phyloP scores from a whole-genome alignment of 352 stramenopile species.

The Nothophytophthora sp. region DNA sequence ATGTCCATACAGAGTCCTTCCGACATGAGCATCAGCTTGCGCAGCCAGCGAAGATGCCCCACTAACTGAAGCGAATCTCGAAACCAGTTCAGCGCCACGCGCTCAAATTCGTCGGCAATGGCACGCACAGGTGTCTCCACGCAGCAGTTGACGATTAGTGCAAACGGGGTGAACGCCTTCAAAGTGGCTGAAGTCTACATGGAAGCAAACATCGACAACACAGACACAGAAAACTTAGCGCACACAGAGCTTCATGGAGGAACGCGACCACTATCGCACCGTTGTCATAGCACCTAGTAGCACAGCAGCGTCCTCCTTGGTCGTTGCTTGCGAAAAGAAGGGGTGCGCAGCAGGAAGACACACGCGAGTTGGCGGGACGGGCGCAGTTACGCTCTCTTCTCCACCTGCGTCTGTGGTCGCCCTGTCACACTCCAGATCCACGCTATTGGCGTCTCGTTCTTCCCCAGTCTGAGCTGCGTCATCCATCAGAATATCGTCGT shows the following conservation, averaged over 20 bases:
- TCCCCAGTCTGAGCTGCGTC: slow-evolving; percentile 2
- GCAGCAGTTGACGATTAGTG: slow-evolving; percentile 37
- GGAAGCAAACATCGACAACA: neutral
- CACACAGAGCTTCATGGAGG: no score
- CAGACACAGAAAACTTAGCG: neutral
- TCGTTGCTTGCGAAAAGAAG: slow-evolving; percentile 26
- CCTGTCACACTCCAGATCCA: neutral
- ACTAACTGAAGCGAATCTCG: slow-evolving; percentile 40
- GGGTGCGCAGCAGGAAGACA: slow-evolving; percentile 26
- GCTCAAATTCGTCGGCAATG: slow-evolving; percentile 45
- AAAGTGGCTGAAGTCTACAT: slow-evolving; percentile 13
- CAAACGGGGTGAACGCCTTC: slow-evolving; percentile 40
- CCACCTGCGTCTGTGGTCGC: slow-evolving; percentile 1
- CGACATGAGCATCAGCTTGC: slow-evolving; percentile 70
- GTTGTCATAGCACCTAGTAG: slow-evolving; percentile 15
- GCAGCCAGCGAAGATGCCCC: slow-evolving; percentile 58
- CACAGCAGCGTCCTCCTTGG: slow-evolving; percentile 21
- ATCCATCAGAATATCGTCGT: slow-evolving; percentile 9
- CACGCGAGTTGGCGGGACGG: slow-evolving; percentile 5
- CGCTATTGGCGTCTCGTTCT: neutral
- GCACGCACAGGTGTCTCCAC: slow-evolving; percentile 41
- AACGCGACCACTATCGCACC: no score
- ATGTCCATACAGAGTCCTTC: slow-evolving; percentile 77
- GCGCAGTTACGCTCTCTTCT: neutral
- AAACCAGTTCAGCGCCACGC: slow-evolving; percentile 46